Percentiles rank a stretch among this genome's conserved stretches.
Conservation (phyloP, 2,329 filamentous ascomycete genomes). For the Didymella keratinophila region DNA sequence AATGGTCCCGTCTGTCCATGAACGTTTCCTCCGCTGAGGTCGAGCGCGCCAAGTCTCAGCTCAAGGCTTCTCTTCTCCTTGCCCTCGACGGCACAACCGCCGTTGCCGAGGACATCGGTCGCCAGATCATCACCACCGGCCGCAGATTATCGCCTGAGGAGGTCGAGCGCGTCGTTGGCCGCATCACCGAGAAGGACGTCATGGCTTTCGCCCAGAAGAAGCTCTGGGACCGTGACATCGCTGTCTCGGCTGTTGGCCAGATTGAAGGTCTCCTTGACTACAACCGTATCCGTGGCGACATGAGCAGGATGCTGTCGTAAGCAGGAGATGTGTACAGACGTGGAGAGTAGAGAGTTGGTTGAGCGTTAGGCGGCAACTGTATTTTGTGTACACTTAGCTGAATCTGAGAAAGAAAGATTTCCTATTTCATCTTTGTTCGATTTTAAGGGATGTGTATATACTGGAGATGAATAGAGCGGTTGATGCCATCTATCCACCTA, state of each 20-base stretch:
- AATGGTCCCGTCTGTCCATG: conserved; percentile 95
- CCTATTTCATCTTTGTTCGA: conserved; percentile 25
- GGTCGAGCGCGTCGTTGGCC: conserved; percentile 90
- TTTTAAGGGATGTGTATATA: conserved; percentile 19
- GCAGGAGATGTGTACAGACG: conserved; percentile 10
- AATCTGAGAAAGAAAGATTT: conserved; percentile 44
- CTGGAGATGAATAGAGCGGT: neutral
- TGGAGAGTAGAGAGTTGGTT: conserved; percentile 7
- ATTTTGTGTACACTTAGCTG: conserved; percentile 49
- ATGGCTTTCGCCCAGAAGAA: conserved; percentile 96
- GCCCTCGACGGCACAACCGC: conserved; percentile 97
- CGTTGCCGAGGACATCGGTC: conserved; percentile 96
- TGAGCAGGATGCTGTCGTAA: conserved; percentile 74
- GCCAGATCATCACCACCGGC: conserved; percentile 97
- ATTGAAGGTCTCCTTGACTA: conserved; percentile 87
- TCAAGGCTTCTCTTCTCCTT: conserved; percentile 97
- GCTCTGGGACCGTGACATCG: conserved; percentile 97
- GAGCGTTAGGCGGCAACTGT: conserved; percentile 37
- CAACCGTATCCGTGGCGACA: conserved; percentile 79
- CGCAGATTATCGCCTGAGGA: conserved; percentile 89
- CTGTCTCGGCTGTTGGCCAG: conserved; percentile 88
- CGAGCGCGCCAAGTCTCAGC: conserved; percentile 98
- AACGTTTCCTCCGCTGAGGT: conserved; percentile 89
- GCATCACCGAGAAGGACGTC: conserved; percentile 92
- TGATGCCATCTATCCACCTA: neutral